Evolutionary conservation across 805 yeast genomes (phyloP), one percentile per base, ranked within the genome.

Genomic region (Saturnispora gosingensis): DNA sequence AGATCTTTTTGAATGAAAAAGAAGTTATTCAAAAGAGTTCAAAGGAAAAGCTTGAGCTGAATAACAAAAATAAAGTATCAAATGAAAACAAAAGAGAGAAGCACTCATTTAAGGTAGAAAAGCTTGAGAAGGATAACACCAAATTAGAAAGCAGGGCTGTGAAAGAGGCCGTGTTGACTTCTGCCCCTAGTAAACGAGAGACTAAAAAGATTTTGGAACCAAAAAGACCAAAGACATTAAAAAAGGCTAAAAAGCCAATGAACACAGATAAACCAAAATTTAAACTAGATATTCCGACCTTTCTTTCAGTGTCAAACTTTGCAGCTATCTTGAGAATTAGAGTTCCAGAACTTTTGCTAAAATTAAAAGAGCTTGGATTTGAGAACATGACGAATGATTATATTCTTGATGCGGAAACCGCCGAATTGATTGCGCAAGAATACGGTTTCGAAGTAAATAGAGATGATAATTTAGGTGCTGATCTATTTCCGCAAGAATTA

Each of bases 351-450:
- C 71, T 93, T 4, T 71, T 84, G 46, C 66, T 67, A 34, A 81
- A 79, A 49, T 72, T 91, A 68, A 69, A 71, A 49, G 77, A 70
- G 1, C 71, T 88, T 59, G 98, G 98, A 0, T 90, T 85, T 63
- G 84, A 83, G 53, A 73, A 73, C 46, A 71, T 75, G 66, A 77
- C 88, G 36, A 83, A 84, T 58, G 86, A 87, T 61, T 85, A 81
- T 66, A 86, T 93, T 57, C 67, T 93, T 28, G 96, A 93, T 56
- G 80, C 76, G 53, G 98, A 90, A 60, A 88, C 88, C 35, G 93
- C 96, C 0, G 76, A 83, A 20, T 70, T 93, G 52, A 82, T 93
- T 58, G 91, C 97, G 0, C 95, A 87, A 62, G 98, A 93, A 61
- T 86, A 80, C 59, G 93, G 93, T 9, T 86, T 78, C 59, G 85